These are phyloP conservation scores for Tolypocladium inflatum DNA, from an alignment of 2,329 filamentous ascomycete species.

Conservation along the genomic window DNA sequence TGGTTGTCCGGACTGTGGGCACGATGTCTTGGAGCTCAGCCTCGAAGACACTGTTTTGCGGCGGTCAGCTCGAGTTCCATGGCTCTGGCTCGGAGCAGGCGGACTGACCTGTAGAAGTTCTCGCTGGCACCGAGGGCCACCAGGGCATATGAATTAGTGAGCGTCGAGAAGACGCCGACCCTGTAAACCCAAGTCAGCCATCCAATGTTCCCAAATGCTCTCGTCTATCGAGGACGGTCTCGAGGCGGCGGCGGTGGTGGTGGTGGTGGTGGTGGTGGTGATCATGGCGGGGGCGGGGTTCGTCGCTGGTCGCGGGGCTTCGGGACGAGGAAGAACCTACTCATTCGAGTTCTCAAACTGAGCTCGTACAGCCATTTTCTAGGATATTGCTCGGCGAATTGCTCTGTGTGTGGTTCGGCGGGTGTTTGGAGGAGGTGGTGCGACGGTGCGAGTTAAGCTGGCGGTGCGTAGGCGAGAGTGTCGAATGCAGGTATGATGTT, in stretches of 20 bases:
- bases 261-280: background rate
- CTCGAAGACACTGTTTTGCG: slow-evolving; percentile 72
- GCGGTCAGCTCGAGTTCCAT: background rate
- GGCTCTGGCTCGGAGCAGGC: background rate
- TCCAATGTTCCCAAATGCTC: background rate
- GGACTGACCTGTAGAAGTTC: slow-evolving; percentile 82
- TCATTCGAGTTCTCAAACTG: slow-evolving; percentile 90
- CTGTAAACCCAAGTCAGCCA: slow-evolving; percentile 33
- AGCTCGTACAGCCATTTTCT: slow-evolving; percentile 56
- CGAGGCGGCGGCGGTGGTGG: no score
- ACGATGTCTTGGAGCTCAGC: slow-evolving; percentile 95
- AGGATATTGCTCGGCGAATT: background rate
- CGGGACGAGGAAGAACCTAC: slow-evolving; percentile 39
- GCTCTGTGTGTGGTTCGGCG: background rate
- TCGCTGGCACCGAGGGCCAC: slow-evolving; percentile 91
- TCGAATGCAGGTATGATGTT: background rate
- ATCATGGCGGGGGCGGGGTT: slow-evolving; percentile 16
- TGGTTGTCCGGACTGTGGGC: slow-evolving; percentile 92
- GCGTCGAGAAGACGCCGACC: slow-evolving; percentile 91
- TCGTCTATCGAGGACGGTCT: background rate
- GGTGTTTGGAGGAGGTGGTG: background rate
- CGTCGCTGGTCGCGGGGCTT: background rate
- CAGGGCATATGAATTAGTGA: slow-evolving; percentile 95
- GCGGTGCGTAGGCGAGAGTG: background rate
- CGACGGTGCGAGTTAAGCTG: background rate